A percentile compares a stretch with the other conserved stretches of the same genome.
These are phyloP conservation scores for Moringa oleifera DNA, from an alignment of 345 rosid species.

Conservation along the genomic window DNA sequence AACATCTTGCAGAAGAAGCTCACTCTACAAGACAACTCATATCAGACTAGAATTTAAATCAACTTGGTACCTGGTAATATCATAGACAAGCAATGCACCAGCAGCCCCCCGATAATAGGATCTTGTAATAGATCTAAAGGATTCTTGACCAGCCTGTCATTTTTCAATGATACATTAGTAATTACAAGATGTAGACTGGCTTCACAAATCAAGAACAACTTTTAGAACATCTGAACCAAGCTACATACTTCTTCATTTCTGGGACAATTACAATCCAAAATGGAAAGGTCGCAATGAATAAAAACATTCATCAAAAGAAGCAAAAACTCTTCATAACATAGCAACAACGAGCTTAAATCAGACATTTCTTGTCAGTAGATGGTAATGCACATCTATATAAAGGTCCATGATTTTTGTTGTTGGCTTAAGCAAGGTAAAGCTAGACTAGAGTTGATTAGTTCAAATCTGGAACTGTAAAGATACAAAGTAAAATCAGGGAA, in stretches of 20 bases:
- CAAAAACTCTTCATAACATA: no score
- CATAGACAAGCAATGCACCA: slow-evolving; percentile 97
- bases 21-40: neutral
- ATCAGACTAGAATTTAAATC: neutral
- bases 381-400: neutral
- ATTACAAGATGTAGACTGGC: neutral
- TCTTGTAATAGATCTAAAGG: slow-evolving; percentile 95
- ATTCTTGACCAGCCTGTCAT: slow-evolving; percentile 94
- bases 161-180: slow-evolving; percentile 4
- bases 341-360: no score
- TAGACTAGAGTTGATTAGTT: no score
- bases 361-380: neutral
- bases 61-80: slow-evolving; percentile 66
- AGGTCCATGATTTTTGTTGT: neutral
- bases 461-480: no score
- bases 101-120: slow-evolving; percentile 97
- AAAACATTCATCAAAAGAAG: no score
- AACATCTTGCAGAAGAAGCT: neutral
- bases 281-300: no score
- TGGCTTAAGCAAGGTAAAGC: no score
- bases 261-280: neutral
- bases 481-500: no score
- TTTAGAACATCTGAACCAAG: neutral
- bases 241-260: no score
- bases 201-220: neutral